A percentile compares a stretch with the other conserved stretches of the same genome.
Evolutionary conservation across 176 grass and related monocot species (phyloP).

Genomic region (Lolium rigidum): DNA sequence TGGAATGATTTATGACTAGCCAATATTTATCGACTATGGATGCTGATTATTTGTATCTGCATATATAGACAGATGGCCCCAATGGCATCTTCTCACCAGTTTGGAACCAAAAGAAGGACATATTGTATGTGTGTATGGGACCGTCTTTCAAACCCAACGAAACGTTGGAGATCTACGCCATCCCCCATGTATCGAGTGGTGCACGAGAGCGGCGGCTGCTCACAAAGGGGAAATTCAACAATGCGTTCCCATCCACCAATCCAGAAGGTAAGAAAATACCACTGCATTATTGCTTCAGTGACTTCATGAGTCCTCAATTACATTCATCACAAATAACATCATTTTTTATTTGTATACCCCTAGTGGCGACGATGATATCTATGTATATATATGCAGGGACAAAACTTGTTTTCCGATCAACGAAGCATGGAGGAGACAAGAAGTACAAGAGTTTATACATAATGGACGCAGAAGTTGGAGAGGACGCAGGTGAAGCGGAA

Average conservation of each 20-base stretch:
- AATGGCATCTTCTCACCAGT: slow-evolving; percentile 34
- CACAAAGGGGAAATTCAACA: slow-evolving; percentile 40
- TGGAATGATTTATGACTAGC: not conserved
- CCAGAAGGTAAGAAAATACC: slow-evolving; percentile 30
- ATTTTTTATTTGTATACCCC: not conserved
- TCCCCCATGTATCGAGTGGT: not conserved
- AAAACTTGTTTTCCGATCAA: slow-evolving; percentile 33
- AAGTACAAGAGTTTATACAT: slow-evolving; percentile 39
- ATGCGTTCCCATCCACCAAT: slow-evolving; percentile 41
- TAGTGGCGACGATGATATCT: not conserved
- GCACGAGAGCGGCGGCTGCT: not conserved
- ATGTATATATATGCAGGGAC: not conserved
- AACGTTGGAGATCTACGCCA: not conserved
- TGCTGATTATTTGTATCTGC: not conserved
- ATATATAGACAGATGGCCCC: not conserved
- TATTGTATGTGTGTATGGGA: slow-evolving; percentile 20
- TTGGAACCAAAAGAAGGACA: slow-evolving; percentile 46
- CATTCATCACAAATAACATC: not conserved
- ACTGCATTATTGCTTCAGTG: not conserved
- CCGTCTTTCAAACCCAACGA: slow-evolving; percentile 17
- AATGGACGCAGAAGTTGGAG: slow-evolving; percentile 8
- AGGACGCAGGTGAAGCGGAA: not conserved
- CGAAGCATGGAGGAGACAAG: slow-evolving; percentile 28
- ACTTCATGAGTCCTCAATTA: not conserved
- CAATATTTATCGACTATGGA: not conserved